Evolutionary conservation across 2,329 filamentous ascomycete genomes (phyloP).

Genomic region (Chaetothyriales sp.): DNA sequence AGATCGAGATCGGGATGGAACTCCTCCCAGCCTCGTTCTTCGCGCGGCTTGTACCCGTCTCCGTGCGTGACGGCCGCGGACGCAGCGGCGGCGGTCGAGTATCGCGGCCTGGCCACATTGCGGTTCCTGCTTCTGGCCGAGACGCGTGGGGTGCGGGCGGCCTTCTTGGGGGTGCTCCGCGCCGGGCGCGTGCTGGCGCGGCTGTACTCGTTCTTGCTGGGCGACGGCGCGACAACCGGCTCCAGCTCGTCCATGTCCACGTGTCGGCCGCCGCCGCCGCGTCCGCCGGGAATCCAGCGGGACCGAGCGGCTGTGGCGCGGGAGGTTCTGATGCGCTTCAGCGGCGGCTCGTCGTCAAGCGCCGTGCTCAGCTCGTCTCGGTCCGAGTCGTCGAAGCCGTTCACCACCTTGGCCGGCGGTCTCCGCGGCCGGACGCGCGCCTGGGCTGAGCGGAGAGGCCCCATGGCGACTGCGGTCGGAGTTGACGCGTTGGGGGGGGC

Average conservation of each 20-base stretch:
- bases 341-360: conserved; percentile 43
- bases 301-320: conserved; percentile 5
- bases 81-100: conserved; percentile 72
- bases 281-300: conserved; percentile 57
- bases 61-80: conserved; percentile 78
- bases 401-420: conserved; percentile 22
- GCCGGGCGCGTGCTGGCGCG: conserved; percentile 32
- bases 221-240: conserved; percentile 2
- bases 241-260: conserved; percentile 49
- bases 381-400: conserved; percentile 18
- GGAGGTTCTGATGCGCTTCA: conserved; percentile 57
- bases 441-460: conserved; percentile 12
- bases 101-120: conserved; percentile 44
- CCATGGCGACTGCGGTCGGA: conserved; percentile 10
- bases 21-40: conserved; percentile 94
- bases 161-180: conserved; percentile 8
- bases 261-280: conserved; percentile 74
- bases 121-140: conserved; percentile 15
- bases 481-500: neutral
- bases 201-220: conserved; percentile 25
- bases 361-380: conserved; percentile 20
- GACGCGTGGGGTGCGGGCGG: conserved; percentile 8
- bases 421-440: conserved; percentile 19
- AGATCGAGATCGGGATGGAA: conserved; percentile 94
- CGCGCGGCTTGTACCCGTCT: conserved; percentile 92